These are phyloP conservation scores for Vigna reflexopilosa DNA, from an alignment of 306 rosid species.

Conservation along the genomic window DNA sequence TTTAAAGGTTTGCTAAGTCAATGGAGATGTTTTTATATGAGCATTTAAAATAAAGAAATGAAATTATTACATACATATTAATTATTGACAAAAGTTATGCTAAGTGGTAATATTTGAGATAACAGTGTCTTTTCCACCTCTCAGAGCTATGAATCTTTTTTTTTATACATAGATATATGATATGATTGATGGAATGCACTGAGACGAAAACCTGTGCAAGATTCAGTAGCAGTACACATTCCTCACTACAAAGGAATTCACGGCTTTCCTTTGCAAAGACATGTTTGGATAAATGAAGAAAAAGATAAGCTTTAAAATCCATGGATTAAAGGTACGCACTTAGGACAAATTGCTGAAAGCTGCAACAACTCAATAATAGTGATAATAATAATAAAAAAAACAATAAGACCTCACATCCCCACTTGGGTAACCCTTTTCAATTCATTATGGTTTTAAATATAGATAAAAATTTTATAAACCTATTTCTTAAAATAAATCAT, in stretches of 20 bases:
- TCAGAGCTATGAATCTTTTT: neutral
- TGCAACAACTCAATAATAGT: neutral
- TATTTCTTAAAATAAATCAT: no score
- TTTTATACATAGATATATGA: neutral
- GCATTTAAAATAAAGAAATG: no score
- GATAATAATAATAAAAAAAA: no score
- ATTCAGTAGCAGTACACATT: slow-evolving; percentile 39
- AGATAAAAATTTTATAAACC: no score
- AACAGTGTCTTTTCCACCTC: neutral
- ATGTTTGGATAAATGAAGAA: neutral
- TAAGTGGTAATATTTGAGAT: neutral
- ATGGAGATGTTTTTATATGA: no score
- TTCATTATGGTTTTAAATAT: neutral
- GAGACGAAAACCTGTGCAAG: slow-evolving; percentile 45
- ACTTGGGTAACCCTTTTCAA: neutral
- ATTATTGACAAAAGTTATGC: no score
- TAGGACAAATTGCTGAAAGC: slow-evolving; percentile 28
- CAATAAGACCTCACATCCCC: neutral
- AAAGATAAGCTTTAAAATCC: slow-evolving; percentile 13
- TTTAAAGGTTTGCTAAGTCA: no score
- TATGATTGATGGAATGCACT: slow-evolving; percentile 45
- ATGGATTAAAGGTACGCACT: neutral
- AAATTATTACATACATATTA: no score
- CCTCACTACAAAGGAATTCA: neutral
- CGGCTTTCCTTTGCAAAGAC: slow-evolving; percentile 2